Conservation (phyloP, 192 early-diverging fungal genomes). For the Backusella luteola region DNA sequence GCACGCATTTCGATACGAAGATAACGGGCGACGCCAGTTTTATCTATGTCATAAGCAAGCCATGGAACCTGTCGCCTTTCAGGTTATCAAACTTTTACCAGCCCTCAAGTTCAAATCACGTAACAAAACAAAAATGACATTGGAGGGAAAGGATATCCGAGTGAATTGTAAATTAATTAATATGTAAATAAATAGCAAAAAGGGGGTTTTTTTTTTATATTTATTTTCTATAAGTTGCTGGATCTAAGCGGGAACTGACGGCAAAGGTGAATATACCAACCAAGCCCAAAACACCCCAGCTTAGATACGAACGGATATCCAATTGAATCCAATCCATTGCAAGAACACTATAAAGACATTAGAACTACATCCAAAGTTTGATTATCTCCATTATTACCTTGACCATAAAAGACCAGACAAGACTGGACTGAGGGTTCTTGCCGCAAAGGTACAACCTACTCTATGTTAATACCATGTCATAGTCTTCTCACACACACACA, state of each 20-base stretch:
- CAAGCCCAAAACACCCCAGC: neutral
- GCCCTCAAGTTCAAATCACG: too few relatives aligned
- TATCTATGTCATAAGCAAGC: too few relatives aligned
- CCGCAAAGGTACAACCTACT: slow-evolving; percentile 16
- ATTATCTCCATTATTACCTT: slow-evolving; percentile 35
- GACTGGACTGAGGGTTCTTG: slow-evolving; percentile 50
- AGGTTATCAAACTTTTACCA: too few relatives aligned
- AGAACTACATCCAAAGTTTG: too few relatives aligned
- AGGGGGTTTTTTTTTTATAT: too few relatives aligned
- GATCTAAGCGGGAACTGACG: neutral
- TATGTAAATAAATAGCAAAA: too few relatives aligned
- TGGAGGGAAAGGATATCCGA: too few relatives aligned
- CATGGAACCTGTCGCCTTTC: too few relatives aligned
- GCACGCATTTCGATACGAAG: too few relatives aligned
- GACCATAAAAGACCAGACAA: slow-evolving; percentile 50
- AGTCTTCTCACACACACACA: neutral
- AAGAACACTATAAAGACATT: neutral
- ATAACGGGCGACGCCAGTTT: too few relatives aligned
- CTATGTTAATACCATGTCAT: neutral
- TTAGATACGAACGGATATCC: slow-evolving; percentile 5
- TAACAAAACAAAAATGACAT: too few relatives aligned
- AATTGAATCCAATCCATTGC: slow-evolving; percentile 13
- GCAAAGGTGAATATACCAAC: neutral
- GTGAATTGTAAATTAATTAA: too few relatives aligned
- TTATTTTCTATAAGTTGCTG: neutral